These are phyloP conservation scores for Lepidium africanum DNA, from an alignment of 345 rosid species.

Conservation along the genomic window DNA sequence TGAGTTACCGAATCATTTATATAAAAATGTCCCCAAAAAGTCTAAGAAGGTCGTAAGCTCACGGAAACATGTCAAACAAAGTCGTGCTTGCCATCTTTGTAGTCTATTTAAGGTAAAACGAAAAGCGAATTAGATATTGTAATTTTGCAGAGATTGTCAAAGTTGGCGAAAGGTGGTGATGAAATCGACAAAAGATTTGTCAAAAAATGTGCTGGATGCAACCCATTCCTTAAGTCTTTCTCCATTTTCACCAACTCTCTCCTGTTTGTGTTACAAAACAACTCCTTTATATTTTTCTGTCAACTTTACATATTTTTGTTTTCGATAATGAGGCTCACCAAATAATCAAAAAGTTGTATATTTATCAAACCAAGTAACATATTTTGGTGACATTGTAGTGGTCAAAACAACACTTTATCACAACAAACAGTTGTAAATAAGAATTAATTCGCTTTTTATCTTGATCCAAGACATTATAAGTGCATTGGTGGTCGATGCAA, in stretches of 20 bases:
- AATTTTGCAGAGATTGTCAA: constrained; percentile 23
- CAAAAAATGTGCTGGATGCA: constrained; percentile 27
- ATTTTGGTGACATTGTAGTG: no score
- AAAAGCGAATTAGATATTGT: constrained; percentile 6
- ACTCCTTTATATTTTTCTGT: no score
- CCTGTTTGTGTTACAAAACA: constrained; percentile 6
- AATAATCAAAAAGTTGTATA: no score
- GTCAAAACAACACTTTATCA: no score
- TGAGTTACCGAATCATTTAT: background rate
- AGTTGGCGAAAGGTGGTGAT: constrained; percentile 33
- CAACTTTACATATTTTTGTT: no score
- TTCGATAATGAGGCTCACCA: no score
- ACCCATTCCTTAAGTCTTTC: constrained; percentile 16
- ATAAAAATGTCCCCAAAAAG: background rate
- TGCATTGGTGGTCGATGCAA: no score
- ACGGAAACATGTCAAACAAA: constrained; percentile 19
- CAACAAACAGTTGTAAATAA: no score
- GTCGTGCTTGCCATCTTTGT: constrained; percentile 1
- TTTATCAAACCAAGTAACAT: no score
- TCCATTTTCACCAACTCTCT: constrained; percentile 19
- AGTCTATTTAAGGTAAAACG: constrained; percentile 7
- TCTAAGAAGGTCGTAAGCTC: background rate
- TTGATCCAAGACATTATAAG: no score
- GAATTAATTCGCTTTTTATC: no score
- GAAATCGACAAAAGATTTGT: constrained; percentile 13